Conservation (phyloP, 441 rosid species). For the Populus tomentosa region DNA sequence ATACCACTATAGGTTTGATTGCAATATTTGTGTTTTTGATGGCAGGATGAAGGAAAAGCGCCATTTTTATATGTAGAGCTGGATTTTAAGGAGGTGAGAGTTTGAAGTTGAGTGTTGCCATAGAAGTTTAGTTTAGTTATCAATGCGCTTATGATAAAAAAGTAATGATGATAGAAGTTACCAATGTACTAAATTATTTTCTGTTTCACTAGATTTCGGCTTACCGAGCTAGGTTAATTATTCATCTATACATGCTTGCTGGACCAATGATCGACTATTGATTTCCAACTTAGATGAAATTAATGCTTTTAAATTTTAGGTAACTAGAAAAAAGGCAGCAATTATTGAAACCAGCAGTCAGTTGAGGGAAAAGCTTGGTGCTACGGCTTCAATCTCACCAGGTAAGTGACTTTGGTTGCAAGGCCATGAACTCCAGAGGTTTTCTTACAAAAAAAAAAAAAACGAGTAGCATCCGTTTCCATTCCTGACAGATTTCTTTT, state of each 20-base stretch:
- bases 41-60: conserved; percentile 80
- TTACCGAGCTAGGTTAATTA: background rate
- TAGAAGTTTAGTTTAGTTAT: conserved; percentile 5
- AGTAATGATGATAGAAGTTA: background rate
- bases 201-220: background rate
- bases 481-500: background rate
- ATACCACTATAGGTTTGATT: background rate
- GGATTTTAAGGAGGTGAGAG: conserved; percentile 85
- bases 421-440: background rate
- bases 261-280: background rate
- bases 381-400: conserved; percentile 59
- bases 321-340: conserved; percentile 84
- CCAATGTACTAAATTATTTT: too few relatives aligned
- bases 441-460: background rate
- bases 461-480: background rate
- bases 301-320: conserved; percentile 35
- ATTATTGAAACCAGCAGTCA: conserved; percentile 57
- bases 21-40: background rate
- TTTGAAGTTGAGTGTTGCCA: conserved; percentile 15
- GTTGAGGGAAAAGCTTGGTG: conserved; percentile 70
- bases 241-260: conserved; percentile 6
- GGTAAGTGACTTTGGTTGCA: conserved; percentile 40
- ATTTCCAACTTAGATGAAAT: conserved; percentile 5
- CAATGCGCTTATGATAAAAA: background rate
- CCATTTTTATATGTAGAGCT: conserved; percentile 92